Base-by-base conservation (phyloP, 805 yeast genomes). In the Yueomyces sinensis region DNA sequence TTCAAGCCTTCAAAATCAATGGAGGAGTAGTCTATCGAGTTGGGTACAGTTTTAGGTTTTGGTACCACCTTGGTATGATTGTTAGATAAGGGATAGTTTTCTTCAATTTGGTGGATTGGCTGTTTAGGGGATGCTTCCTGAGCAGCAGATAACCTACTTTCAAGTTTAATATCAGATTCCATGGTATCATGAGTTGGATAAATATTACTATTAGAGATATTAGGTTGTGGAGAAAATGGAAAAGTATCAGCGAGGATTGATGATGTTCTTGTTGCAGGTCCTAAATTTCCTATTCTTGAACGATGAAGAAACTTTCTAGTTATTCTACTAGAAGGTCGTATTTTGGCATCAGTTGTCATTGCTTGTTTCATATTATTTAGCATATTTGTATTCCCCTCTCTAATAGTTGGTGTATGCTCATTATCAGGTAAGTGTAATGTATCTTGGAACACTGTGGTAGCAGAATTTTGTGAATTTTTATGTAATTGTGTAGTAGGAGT, bases 1-100 rank as follows among this genome's bases (percentile, higher is more conserved):
- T 61, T 63, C 34, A 61, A 41, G 5, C 58, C 59, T 31, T 59
- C 62, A 44, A 62, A 59, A 16, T 60, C 59, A 30, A 52, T 45
- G 2, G 32, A 32, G 3, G 42, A 36, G 32, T 46, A 46, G 32
- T 46, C 39, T 24, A 35, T 17, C 36, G 5, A 7, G 14, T 16
- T 30, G 30, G 5, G 16, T 22, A 13, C 31, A 28, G 24, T 27
- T 28, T 15, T 35, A n/a, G n/a, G n/a, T n/a, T n/a, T n/a, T n/a
- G n/a, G n/a, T n/a, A n/a, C n/a, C n/a, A n/a, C n/a, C n/a, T n/a
- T n/a, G n/a, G n/a, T n/a, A n/a, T n/a, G n/a, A n/a, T n/a, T n/a
- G n/a, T n/a, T n/a, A n/a, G n/a, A n/a, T n/a, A n/a, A n/a, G n/a
- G n/a, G n/a, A n/a, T 20, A n/a, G 2, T 17, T 23, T 3, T 13